These are phyloP conservation scores for Aspergillus ruber DNA, from an alignment of 2,329 filamentous ascomycete species.

Conservation along the genomic window DNA sequence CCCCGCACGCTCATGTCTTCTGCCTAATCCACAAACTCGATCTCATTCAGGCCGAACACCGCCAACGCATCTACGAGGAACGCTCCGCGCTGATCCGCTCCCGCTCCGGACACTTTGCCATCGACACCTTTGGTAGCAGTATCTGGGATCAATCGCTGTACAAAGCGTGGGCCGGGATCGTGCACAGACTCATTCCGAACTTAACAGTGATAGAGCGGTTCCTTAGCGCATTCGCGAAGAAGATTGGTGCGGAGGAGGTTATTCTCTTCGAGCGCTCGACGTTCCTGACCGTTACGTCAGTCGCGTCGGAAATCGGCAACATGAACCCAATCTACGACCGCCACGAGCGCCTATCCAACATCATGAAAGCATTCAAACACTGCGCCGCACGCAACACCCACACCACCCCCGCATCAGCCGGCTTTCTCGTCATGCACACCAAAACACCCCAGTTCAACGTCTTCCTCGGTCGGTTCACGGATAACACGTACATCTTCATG, in stretches of 20 bases:
- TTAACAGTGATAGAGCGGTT: slow-evolving; percentile 81
- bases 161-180: slow-evolving; percentile 97
- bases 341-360: slow-evolving; percentile 91
- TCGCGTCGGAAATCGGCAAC: slow-evolving; percentile 67
- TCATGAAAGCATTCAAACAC: slow-evolving; percentile 98
- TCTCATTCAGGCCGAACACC: slow-evolving; percentile 72
- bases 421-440: slow-evolving; percentile 42
- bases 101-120: slow-evolving; percentile 65
- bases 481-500: slow-evolving; percentile 94
- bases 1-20: slow-evolving; percentile 75
- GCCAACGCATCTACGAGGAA: slow-evolving; percentile 77
- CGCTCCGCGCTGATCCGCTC: slow-evolving; percentile 69
- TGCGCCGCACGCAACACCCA: slow-evolving; percentile 43
- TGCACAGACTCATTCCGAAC: slow-evolving; percentile 96
- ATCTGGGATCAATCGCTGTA: slow-evolving; percentile 99
- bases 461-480: slow-evolving; percentile 91
- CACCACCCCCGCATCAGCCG: slow-evolving; percentile 37
- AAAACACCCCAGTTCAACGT: slow-evolving; percentile 69
- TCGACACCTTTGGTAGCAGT: slow-evolving; percentile 87
- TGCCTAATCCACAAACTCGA: slow-evolving; percentile 99
- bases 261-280: slow-evolving; percentile 93
- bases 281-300: slow-evolving; percentile 91
- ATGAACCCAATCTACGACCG: slow-evolving; percentile 86
- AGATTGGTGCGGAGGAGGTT: slow-evolving; percentile 88
- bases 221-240: slow-evolving; percentile 70